Evolutionary conservation across 2,329 filamentous ascomycete genomes (phyloP), one percentile per base, ranked within the genome.

Genomic region (Colletotrichum limetticola): DNA sequence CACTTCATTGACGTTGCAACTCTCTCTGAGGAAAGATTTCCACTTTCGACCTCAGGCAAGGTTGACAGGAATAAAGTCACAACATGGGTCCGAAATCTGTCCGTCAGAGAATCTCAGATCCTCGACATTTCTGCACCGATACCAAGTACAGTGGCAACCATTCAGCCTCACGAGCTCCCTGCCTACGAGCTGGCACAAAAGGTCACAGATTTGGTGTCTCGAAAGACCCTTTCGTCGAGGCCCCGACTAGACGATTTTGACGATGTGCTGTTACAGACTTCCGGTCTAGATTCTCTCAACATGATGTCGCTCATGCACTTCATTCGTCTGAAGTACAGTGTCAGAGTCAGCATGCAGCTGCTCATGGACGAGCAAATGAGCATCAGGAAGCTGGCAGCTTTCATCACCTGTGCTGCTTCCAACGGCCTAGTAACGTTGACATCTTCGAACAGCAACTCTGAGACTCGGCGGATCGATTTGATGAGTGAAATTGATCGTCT

Each of bases 271-370:
- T n/a, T 72, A 9, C 55, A 63, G 9, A 57, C 55, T 9, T 69
- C 70, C 4, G 66, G 70, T 6, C 70, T 72, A 11, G 70, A 70
- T 37, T 72, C 70, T 7, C 53, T 72, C 3, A 70, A 30, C 30
- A 72, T 70, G 70, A 72, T 72, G 70, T 72, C 59, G 8, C 56
- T 72, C n/a, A 70, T 72, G 70, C 66, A 72, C 16, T 72, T 64
- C 22, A 19, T 70, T n/a, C 66, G n/a, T 14, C 42, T 64, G 1
- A 65, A 35, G 19, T 65, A 72, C 0, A 58, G 28, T 12, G 59
- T 63, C 19, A 52, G 59, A 24, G 58, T 70, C 9, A 70, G 59
- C 19, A 72, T 72, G 37, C 70, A 72, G 24, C 19, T 72, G 3
- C 19, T 72, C 30, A 72, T 72, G 70, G 59, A 72, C 5, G 66